Conservation (phyloP, 768 basidiomycete species). For the Suillus clintonianus region DNA sequence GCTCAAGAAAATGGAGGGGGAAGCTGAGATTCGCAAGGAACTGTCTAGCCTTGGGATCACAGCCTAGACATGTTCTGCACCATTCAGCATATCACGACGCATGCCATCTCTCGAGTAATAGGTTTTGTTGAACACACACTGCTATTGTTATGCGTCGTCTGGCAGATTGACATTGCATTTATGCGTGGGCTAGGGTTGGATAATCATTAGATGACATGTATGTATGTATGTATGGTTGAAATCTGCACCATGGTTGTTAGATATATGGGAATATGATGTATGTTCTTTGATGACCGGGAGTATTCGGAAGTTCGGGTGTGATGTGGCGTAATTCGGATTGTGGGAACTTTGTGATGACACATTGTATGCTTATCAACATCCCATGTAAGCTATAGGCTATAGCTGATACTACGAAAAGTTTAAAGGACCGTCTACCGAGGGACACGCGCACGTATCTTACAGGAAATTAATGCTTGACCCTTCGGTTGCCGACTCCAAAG, state of each 20-base stretch:
- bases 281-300: not conserved
- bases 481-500: no score
- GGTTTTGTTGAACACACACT: constrained; percentile 1
- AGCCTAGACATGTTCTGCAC: constrained; percentile 10
- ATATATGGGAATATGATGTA: constrained; percentile 21
- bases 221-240: not conserved
- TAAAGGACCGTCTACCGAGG: no score
- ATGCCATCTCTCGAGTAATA: not conserved
- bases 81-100: not conserved
- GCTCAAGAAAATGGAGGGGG: constrained; percentile 94
- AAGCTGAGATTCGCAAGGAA: constrained; percentile 82
- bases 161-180: not conserved
- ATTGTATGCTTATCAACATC: no score
- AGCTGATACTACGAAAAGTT: no score
- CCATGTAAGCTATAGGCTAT: no score
- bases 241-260: not conserved
- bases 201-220: not conserved
- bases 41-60: constrained; percentile 44
- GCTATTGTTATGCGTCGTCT: not conserved
- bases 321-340: no score
- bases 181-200: not conserved
- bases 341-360: no score
- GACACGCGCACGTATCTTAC: no score
- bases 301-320: not conserved
- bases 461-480: no score